phyloP scores from a whole-genome alignment of 2,329 filamentous ascomycete species.

The Ambrosiella beaveri region DNA sequence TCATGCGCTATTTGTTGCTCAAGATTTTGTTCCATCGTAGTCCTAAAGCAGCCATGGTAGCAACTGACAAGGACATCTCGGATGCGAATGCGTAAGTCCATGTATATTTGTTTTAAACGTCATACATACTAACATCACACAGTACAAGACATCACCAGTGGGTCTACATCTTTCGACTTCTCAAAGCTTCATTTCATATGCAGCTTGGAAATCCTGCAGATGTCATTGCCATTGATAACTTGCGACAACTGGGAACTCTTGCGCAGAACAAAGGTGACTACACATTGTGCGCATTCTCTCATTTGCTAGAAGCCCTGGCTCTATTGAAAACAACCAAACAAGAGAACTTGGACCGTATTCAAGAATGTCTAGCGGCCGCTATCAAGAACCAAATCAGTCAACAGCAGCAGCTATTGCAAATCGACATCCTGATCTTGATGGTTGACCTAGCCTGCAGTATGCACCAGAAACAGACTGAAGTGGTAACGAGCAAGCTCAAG shows the following conservation, averaged over 20 bases:
- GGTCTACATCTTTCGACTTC: conserved; percentile 60
- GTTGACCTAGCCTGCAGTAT: conserved; percentile 56
- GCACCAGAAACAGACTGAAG: conserved; percentile 40
- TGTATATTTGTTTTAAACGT: conserved; percentile 13
- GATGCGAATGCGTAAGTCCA: conserved; percentile 45
- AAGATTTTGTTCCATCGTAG: conserved; percentile 55
- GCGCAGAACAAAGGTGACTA: conserved; percentile 44
- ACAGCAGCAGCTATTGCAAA: conserved; percentile 45
- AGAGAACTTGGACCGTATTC: conserved; percentile 52
- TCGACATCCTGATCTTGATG: conserved; percentile 47
- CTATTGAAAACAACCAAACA: conserved; percentile 46
- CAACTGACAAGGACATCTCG: conserved; percentile 49
- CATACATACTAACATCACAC: conserved; percentile 2
- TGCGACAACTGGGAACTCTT: conserved; percentile 43
- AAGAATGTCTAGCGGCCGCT: conserved; percentile 56
- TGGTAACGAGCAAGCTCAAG: conserved; percentile 41
- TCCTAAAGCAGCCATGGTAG: conserved; percentile 54
- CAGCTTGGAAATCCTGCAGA: conserved; percentile 45
- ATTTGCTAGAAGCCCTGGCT: conserved; percentile 51
- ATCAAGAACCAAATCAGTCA: conserved; percentile 53
- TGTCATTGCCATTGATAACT: conserved; percentile 46
- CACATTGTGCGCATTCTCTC: conserved; percentile 47
- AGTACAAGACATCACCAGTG: conserved; percentile 51
- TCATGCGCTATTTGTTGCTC: conserved; percentile 56
- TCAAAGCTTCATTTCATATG: conserved; percentile 53